A percentile compares a stretch with the other conserved stretches of the same genome.
Evolutionary conservation across 176 grass and related monocot species (phyloP).

Genomic region (Elymus sibiricus): DNA sequence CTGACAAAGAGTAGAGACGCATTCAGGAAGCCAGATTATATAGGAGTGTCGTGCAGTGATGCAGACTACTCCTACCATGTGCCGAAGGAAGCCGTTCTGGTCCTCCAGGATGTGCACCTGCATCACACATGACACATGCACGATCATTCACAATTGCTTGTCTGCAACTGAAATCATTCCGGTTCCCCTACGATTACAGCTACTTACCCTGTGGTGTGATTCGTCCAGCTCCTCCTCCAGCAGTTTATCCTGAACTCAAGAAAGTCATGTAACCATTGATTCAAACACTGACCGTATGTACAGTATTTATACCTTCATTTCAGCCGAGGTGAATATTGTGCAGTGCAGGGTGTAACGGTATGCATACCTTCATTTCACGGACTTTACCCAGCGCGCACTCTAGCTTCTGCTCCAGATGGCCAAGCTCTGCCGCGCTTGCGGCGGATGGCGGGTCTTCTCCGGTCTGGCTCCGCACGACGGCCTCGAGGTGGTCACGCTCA

Average conservation of each 20-base stretch:
- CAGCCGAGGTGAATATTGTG: no score
- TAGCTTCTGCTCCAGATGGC: not conserved
- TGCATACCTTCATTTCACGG: not conserved
- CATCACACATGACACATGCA: not conserved
- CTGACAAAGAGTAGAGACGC: not conserved
- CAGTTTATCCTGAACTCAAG: not conserved
- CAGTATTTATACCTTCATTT: no score
- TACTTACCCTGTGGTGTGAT: not conserved
- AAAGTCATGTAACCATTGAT: not conserved
- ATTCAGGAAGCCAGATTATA: not conserved
- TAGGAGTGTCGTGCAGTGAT: no score
- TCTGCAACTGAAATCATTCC: not conserved
- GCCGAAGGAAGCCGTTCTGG: not conserved
- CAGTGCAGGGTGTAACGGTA: no score
- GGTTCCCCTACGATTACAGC: not conserved
- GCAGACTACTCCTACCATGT: not conserved
- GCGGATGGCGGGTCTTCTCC: slow-evolving; percentile 28
- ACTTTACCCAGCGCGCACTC: not conserved
- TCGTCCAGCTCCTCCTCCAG: not conserved
- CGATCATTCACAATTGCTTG: not conserved
- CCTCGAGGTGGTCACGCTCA: slow-evolving; percentile 40
- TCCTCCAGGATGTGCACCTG: not conserved
- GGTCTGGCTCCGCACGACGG: slow-evolving; percentile 18
- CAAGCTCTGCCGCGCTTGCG: not conserved
- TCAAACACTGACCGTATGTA: not conserved